A percentile compares a stretch with the other conserved stretches of the same genome.
These are phyloP conservation scores for Pythium sp. DNA, from an alignment of 352 stramenopile genomes.

Conservation along the genomic window DNA sequence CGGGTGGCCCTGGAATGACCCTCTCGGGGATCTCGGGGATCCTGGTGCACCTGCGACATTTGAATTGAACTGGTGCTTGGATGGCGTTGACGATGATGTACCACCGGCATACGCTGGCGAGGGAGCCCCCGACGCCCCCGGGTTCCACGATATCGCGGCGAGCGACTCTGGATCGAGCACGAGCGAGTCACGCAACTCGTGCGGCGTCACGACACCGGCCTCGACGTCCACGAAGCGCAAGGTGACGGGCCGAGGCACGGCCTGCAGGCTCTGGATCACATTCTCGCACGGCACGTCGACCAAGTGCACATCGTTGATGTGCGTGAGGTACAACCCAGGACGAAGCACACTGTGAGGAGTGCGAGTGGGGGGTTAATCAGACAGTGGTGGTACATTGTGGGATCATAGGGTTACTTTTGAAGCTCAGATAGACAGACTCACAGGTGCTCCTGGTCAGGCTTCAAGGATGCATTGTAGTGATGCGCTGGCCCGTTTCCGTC, in stretches of 20 bases:
- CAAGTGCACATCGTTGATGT: slow-evolving; percentile 75
- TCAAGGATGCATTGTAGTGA: slow-evolving; percentile 65
- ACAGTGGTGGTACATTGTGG: neutral
- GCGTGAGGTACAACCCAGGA: slow-evolving; percentile 73
- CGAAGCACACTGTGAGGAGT: slow-evolving; percentile 41
- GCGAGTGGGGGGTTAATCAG: neutral
- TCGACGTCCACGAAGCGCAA: slow-evolving; percentile 78
- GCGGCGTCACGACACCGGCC: slow-evolving; percentile 66
- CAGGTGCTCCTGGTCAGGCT: slow-evolving; percentile 59
- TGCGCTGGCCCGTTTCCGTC: slow-evolving; percentile 56
- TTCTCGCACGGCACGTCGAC: slow-evolving; percentile 59
- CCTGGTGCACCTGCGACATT: neutral
- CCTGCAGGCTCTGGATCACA: slow-evolving; percentile 66
- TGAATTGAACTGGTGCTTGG: neutral
- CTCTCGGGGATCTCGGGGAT: slow-evolving; percentile 1
- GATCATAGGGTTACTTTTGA: neutral
- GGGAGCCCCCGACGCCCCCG: slow-evolving; percentile 7
- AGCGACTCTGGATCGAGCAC: slow-evolving; percentile 33
- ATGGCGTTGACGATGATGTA: slow-evolving; percentile 5
- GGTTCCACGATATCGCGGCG: slow-evolving; percentile 17
- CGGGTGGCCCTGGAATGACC: slow-evolving; percentile 2
- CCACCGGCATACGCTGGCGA: slow-evolving; percentile 9
- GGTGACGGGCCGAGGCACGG: slow-evolving; percentile 47
- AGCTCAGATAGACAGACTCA: slow-evolving; percentile 15
- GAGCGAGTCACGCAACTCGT: slow-evolving; percentile 70